These are phyloP conservation scores for Diddensiella caesifluorescens DNA, from an alignment of 805 yeast species.

Conservation along the genomic window DNA sequence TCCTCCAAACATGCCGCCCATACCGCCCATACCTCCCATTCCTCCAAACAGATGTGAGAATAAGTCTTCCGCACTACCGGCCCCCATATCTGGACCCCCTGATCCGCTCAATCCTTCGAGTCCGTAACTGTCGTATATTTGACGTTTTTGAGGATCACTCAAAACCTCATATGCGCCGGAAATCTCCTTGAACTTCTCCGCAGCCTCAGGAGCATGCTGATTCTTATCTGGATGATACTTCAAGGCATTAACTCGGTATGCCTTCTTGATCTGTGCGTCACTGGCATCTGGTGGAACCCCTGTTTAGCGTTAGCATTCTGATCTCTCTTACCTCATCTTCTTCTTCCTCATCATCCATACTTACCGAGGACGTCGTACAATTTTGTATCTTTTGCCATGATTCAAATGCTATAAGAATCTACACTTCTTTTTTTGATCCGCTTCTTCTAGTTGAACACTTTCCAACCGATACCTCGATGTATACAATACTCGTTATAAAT, in stretches of 20 bases:
- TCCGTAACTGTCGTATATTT: slow-evolving; percentile 83
- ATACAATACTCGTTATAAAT: no score
- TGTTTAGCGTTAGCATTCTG: slow-evolving; percentile 5
- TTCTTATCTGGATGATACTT: slow-evolving; percentile 83
- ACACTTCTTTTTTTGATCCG: neutral
- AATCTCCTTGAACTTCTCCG: slow-evolving; percentile 92
- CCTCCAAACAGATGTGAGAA: slow-evolving; percentile 71
- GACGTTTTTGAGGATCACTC: slow-evolving; percentile 83
- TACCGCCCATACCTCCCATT: slow-evolving; percentile 36
- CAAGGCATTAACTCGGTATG: slow-evolving; percentile 71
- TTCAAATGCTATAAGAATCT: no score
- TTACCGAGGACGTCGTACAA: slow-evolving; percentile 58
- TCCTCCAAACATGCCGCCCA: slow-evolving; percentile 36
- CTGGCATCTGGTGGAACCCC: slow-evolving; percentile 50
- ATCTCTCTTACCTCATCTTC: neutral
- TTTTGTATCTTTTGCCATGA: slow-evolving; percentile 66
- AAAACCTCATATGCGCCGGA: slow-evolving; percentile 86
- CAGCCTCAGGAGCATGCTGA: slow-evolving; percentile 65
- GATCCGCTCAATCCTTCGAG: slow-evolving; percentile 84
- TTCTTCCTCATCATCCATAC: slow-evolving; percentile 7
- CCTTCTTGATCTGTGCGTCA: slow-evolving; percentile 62
- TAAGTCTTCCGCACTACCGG: slow-evolving; percentile 68
- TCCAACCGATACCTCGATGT: no score
- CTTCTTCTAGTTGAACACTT: neutral
- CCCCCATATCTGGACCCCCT: slow-evolving; percentile 63